These are phyloP conservation scores for Pythium volutum DNA, from an alignment of 352 stramenopile genomes.

Conservation along the genomic window DNA sequence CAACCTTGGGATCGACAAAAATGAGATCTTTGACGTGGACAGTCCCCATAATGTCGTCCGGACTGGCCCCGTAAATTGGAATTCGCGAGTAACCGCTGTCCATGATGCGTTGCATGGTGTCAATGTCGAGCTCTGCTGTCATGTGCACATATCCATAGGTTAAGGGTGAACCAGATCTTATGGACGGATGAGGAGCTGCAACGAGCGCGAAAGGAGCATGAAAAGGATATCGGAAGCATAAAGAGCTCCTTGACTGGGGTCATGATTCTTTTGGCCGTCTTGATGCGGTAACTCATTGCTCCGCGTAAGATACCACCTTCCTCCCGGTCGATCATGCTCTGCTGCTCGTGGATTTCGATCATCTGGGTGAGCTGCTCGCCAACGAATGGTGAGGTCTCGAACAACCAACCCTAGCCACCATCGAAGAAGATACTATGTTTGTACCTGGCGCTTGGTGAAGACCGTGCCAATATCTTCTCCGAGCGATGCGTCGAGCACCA, in stretches of 20 bases:
- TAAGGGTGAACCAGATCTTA: constrained; percentile 1
- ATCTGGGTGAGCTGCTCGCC: constrained; percentile 90
- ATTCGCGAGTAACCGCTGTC: constrained; percentile 95
- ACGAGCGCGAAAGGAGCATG: not conserved
- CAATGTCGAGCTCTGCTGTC: constrained; percentile 48
- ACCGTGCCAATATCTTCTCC: constrained; percentile 95
- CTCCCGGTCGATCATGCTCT: constrained; percentile 92
- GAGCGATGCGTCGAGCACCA: constrained; percentile 90
- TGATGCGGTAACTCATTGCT: constrained; percentile 93
- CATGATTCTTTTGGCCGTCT: constrained; percentile 92
- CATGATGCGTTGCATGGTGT: constrained; percentile 94
- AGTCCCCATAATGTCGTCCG: constrained; percentile 95
- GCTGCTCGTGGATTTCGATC: constrained; percentile 95
- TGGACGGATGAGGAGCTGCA: constrained; percentile 32
- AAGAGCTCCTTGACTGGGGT: constrained; percentile 93
- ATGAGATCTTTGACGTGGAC: constrained; percentile 99
- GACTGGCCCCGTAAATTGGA: constrained; percentile 79
- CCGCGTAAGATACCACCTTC: constrained; percentile 93
- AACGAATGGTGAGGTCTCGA: not conserved
- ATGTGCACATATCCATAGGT: constrained; percentile 6
- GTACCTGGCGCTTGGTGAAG: constrained; percentile 80
- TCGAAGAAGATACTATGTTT: not conserved
- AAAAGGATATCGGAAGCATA: constrained; percentile 78
- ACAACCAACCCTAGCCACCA: not conserved
- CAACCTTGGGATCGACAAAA: constrained; percentile 96